Base-by-base conservation (phyloP, 2,329 filamentous ascomycete genomes). In the Trichoderma guizhouense region DNA sequence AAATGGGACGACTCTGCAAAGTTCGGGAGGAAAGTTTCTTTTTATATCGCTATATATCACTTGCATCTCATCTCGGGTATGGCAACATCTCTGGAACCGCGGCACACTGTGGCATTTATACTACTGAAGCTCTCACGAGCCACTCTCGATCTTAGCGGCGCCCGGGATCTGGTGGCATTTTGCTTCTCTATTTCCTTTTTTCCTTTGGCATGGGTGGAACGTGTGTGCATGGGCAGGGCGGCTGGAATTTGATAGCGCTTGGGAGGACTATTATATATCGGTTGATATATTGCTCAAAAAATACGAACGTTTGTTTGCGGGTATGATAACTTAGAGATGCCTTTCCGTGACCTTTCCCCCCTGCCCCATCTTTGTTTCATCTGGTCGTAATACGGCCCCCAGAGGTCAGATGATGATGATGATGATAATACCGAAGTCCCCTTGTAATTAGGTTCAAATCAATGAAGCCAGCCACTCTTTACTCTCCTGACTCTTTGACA, bases 41-140 rank as follows among this genome's bases (percentile, higher is more conserved):
- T 65, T 30, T 43, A 6, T 34, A 24, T 18, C 9, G 26, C 34
- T 12, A 36, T 9, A 43, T 32, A 14, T 24, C n/a, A 58, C 57
- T 9, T 63, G 63, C 64, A 63, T 68, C 55, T 58, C 18, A 47
- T 64, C 47, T 28, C 70, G 57, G 71, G 32, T 26, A 60, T 18
- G 39, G 68, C 34, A 67, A 21, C 39, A 60, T 58, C 53, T 32
- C 26, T 63, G 43, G 55, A 21, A 24, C 43, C 68, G 57, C 55
- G 26, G 62, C 67, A 70, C 61, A 60, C 60, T 69, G 71, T 64
- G 60, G 61, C 68, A 72, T 72, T 43, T 57, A 53, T 71, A 76
- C 76, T 68, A 78, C 72, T 71, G 72, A 70, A 74, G 74, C 78
- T 79, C 78, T 79, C 78, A 76, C 77, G 77, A 79, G 78, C 76